Base-by-base conservation (phyloP, 441 rosid species). In the Cnidoscolus chayamansa region DNA sequence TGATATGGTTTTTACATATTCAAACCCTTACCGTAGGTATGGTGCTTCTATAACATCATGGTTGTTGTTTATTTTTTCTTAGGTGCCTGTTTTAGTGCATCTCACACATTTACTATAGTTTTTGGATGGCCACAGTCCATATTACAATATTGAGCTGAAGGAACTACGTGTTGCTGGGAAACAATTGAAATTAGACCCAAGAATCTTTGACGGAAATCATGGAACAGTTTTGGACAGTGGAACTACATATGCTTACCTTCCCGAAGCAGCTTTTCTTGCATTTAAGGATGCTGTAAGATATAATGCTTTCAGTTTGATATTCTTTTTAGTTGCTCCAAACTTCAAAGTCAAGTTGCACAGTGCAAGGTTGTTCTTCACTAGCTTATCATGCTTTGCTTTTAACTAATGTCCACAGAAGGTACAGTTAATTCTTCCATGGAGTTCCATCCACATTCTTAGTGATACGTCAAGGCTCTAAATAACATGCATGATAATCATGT, bases 101-200 rank as follows among this genome's bases (percentile, higher is more conserved):
- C 76, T 72, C 72, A 63, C 79, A 75, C 77, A 72, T 68, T 67
- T 68, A 65, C 77, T 69, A 47, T 79, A 79, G 79, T 72, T 74
- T 79, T 76, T 76, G 79, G 79, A 76, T 79, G 70, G 31, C 56
- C 59, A 68, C 82, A 90, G 97, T 90, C 92, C 92, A 68, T 90
- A 94, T 86, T 94, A 89, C 92, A 94, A 94, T 81, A 83, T 94
- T 80, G 95, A 88, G 76, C 88, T 90, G 92, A 94, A 86, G 90
- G 97, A 85, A 83, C 80, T 94, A 56, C 89, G 85, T 78, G 92
- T 94, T 48, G 97, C 89, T 64, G 97, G 97, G 84, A 92, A 92
- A 86, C 80, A 78, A 74, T 84, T 92, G 81, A 81, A 85, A 51
- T 61, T 94, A 25, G 84, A 85, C 63, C 80, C 95, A 1, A 84